Base-by-base conservation (phyloP, 805 yeast species). In the Kodamaea restingae region DNA sequence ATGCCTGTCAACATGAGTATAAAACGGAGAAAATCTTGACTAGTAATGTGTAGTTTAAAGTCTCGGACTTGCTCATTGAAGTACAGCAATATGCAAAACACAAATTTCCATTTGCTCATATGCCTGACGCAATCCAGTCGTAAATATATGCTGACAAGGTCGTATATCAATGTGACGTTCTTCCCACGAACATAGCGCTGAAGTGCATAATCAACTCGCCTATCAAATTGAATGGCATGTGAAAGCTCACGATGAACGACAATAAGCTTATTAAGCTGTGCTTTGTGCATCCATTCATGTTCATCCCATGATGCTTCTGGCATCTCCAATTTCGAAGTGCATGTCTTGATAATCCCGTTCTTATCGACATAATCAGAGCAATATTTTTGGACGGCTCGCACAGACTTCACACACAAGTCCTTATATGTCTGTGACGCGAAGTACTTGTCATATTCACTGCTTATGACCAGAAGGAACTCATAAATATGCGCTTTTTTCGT, bases 271-370 rank as follows among this genome's bases (percentile, higher is more conserved):
- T 58, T 56, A 9, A 48, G 36, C 11, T 53, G 45, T 2, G 62
- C 44, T 15, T 55, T 40, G 4, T 34, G 39, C 12, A 35, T 37
- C 64, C 67, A 62, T 21, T 52, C 42, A 18, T 42, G 48, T 9
- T 41, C 46, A 18, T 55, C 56, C 17, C 53, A 40, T 18, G 52
- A 55, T 17, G 42, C 41, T 25, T 52, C 52, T 27, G 53, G 51
- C 14, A 62, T 52, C 2, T 69, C 68, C 21, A 65, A 46, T 34
- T 54, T 58, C 8, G 46, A 51, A 3, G 55, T 48, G 42, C 60
- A 37, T 34, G 48, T 25, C 31, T 48, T 48, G 46, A 59, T 32
- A 8, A 45, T 44, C 28, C 33, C 45, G 11, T 40, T 51, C 35
- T 45, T 42, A 35, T 40, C 47, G 15, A 39, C 48, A 17, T 44